phyloP scores from a whole-genome alignment of 1,284 basidiomycete genomes.

The Pulchroboletus neoregius region DNA sequence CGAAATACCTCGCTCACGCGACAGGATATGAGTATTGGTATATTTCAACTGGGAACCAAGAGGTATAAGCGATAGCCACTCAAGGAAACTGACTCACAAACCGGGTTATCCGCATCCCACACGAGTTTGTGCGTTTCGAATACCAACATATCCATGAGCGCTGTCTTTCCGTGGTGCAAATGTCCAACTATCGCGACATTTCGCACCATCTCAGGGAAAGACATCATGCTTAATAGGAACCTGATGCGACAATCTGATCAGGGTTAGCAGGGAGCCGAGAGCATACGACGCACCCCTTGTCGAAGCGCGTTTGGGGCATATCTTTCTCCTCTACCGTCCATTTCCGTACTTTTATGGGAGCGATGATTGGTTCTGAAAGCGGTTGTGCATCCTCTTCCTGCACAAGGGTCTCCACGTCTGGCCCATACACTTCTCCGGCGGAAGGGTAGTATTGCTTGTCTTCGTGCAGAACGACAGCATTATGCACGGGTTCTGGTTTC shows the following conservation, averaged over 20 bases:
- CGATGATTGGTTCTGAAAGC: slow-evolving; percentile 91
- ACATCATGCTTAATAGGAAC: slow-evolving; percentile 89
- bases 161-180: slow-evolving; percentile 97
- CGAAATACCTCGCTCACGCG: slow-evolving; percentile 87
- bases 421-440: slow-evolving; percentile 89
- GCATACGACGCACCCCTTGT: slow-evolving; percentile 71
- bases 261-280: slow-evolving; percentile 3
- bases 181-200: slow-evolving; percentile 95
- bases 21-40: slow-evolving; percentile 91
- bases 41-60: slow-evolving; percentile 65
- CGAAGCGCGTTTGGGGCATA: slow-evolving; percentile 89
- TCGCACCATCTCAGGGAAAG: slow-evolving; percentile 91
- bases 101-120: slow-evolving; percentile 87
- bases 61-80: slow-evolving; percentile 18
- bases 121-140: slow-evolving; percentile 94
- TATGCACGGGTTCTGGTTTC: slow-evolving; percentile 62
- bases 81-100: slow-evolving; percentile 39
- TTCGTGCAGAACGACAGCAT: slow-evolving; percentile 91
- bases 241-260: slow-evolving; percentile 39
- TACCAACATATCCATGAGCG: slow-evolving; percentile 94
- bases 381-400: slow-evolving; percentile 99
- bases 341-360: slow-evolving; percentile 89
- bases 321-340: slow-evolving; percentile 92
- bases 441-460: slow-evolving; percentile 98
- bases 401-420: slow-evolving; percentile 93